These are phyloP conservation scores for Cryptococcus depauperatus DNA, from an alignment of 1,284 basidiomycete species.

Conservation along the genomic window DNA sequence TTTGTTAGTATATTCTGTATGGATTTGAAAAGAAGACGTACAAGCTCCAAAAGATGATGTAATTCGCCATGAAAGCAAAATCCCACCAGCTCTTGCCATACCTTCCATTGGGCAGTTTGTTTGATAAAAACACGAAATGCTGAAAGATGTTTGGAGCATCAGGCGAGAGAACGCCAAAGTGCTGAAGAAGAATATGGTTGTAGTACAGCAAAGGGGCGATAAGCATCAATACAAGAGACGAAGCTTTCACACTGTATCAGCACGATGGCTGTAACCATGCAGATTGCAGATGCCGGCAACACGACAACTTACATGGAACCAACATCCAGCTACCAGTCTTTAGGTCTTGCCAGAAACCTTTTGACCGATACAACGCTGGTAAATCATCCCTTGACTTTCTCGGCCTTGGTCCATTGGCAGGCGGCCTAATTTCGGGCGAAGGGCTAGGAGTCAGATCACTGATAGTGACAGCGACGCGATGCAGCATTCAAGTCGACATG, in stretches of 20 bases:
- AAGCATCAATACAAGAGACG: slow-evolving; percentile 57
- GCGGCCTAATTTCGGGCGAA: slow-evolving; percentile 27
- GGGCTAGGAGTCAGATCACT: no score
- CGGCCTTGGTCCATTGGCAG: slow-evolving; percentile 16
- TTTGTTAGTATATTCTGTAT: neutral
- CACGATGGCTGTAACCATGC: neutral
- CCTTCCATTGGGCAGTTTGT: slow-evolving; percentile 53
- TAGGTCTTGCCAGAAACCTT: slow-evolving; percentile 50
- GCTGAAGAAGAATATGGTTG: slow-evolving; percentile 56
- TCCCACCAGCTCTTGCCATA: slow-evolving; percentile 76
- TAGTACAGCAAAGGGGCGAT: slow-evolving; percentile 63
- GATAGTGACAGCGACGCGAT: no score
- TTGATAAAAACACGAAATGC: slow-evolving; percentile 66
- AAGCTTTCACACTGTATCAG: neutral
- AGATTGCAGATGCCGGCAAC: neutral
- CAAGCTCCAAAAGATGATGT: slow-evolving; percentile 88
- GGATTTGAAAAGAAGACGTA: slow-evolving; percentile 15
- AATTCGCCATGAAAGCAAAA: slow-evolving; percentile 71
- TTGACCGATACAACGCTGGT: slow-evolving; percentile 31
- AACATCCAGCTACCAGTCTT: slow-evolving; percentile 61
- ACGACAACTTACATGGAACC: slow-evolving; percentile 55
- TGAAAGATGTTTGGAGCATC: slow-evolving; percentile 64
- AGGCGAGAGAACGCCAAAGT: slow-evolving; percentile 39
- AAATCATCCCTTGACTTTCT: slow-evolving; percentile 14
- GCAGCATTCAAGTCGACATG: no score